phyloP scores from a whole-genome alignment of 2,329 filamentous ascomycete species.

The Cytospora paraplurivora region DNA sequence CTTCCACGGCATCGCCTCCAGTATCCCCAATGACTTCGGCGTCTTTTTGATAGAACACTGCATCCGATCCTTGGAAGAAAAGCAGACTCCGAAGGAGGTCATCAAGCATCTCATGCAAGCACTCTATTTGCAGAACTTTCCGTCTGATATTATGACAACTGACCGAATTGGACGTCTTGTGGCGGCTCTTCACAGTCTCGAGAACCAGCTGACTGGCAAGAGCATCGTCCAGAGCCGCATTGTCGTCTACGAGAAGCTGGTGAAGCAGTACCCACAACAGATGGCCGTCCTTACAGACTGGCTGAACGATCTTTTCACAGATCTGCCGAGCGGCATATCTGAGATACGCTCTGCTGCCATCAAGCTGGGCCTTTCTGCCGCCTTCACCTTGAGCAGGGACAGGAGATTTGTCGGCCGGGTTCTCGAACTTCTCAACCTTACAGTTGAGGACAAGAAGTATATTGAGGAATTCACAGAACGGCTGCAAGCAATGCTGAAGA shows the following conservation, averaged over 20 bases:
- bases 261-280: slow-evolving; percentile 68
- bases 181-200: slow-evolving; percentile 69
- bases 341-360: slow-evolving; percentile 79
- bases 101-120: slow-evolving; percentile 79
- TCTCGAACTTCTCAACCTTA: slow-evolving; percentile 61
- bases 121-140: slow-evolving; percentile 78
- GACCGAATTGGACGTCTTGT: slow-evolving; percentile 73
- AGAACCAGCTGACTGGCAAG: slow-evolving; percentile 75
- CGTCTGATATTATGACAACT: slow-evolving; percentile 70
- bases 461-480: slow-evolving; percentile 69
- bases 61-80: slow-evolving; percentile 71
- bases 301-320: slow-evolving; percentile 79
- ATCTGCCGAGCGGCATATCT: slow-evolving; percentile 76
- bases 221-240: slow-evolving; percentile 78
- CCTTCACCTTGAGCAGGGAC: slow-evolving; percentile 69
- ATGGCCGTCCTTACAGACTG: slow-evolving; percentile 77
- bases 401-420: slow-evolving; percentile 67
- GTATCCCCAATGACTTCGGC: slow-evolving; percentile 76
- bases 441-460: slow-evolving; percentile 63
- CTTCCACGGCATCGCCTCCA: slow-evolving; percentile 68
- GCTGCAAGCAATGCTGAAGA: slow-evolving; percentile 68
- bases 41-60: slow-evolving; percentile 79
- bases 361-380: slow-evolving; percentile 70
- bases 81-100: slow-evolving; percentile 71
- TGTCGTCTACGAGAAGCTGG: slow-evolving; percentile 74